These are phyloP conservation scores for Xylaria sp. DNA, from an alignment of 2,329 filamentous ascomycete species.

Conservation along the genomic window DNA sequence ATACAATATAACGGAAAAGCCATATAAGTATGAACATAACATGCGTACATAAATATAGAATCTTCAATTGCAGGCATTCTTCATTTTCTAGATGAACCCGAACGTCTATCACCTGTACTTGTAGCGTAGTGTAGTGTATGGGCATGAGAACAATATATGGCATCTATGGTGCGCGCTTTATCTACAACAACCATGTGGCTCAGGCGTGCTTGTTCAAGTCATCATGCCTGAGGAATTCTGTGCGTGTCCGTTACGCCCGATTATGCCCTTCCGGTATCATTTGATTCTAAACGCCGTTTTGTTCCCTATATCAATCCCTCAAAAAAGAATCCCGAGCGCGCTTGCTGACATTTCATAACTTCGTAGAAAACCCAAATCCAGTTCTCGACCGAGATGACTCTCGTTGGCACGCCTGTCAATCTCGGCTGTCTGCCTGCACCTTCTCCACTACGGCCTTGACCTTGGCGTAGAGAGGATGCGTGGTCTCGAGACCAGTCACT, in stretches of 20 bases:
- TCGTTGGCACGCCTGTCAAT: conserved; percentile 51
- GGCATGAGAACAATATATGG: conserved; percentile 20
- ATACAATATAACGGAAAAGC: background rate
- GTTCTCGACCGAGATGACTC: conserved; percentile 20
- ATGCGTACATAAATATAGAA: background rate
- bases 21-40: background rate
- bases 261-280: conserved; percentile 43
- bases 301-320: conserved; percentile 40
- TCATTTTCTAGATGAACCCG: conserved; percentile 13
- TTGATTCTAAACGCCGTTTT: conserved; percentile 45
- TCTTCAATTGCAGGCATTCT: conserved; percentile 4
- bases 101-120: conserved; percentile 18
- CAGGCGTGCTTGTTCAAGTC: too few relatives aligned
- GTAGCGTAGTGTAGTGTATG: conserved; percentile 13
- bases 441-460: conserved; percentile 83
- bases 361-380: conserved; percentile 43
- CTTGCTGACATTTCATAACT: conserved; percentile 47
- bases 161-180: conserved; percentile 26
- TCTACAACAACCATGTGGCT: conserved; percentile 31
- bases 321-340: conserved; percentile 35
- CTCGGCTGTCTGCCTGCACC: conserved; percentile 75
- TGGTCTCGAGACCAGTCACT: conserved; percentile 82
- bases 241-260: conserved; percentile 38
- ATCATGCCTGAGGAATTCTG: conserved; percentile 17
- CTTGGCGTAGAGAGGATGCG: conserved; percentile 80